phyloP scores from a whole-genome alignment of 768 basidiomycete species.

The Chiua virens region DNA sequence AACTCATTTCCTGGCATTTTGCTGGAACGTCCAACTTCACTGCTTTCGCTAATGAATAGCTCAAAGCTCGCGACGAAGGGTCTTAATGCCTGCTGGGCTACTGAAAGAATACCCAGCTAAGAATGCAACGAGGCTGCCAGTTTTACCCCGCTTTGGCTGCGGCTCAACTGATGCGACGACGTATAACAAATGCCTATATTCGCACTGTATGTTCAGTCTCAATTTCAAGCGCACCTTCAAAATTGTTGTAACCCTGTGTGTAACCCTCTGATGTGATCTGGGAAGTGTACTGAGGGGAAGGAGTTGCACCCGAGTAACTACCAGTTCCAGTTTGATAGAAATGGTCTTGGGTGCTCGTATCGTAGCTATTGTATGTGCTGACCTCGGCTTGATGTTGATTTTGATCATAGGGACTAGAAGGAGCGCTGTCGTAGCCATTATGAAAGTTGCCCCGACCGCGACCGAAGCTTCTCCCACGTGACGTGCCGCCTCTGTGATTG shows the following conservation, averaged over 20 bases:
- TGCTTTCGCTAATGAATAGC: conserved; percentile 49
- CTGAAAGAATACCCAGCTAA: conserved; percentile 22
- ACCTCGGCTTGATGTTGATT: conserved; percentile 58
- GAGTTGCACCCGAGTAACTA: conserved; percentile 50
- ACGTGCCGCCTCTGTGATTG: conserved; percentile 60
- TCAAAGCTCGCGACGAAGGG: conserved; percentile 44
- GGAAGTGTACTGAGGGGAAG: conserved; percentile 53
- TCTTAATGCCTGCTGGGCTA: conserved; percentile 31
- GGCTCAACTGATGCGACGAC: conserved; percentile 37
- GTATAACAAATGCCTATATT: conserved; percentile 40
- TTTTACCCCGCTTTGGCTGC: conserved; percentile 54
- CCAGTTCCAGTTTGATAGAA: conserved; percentile 73
- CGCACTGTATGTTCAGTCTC: conserved; percentile 51
- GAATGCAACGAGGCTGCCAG: conserved; percentile 34
- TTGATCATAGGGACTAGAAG: conserved; percentile 65
- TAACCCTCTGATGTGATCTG: conserved; percentile 46
- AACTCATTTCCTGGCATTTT: conserved; percentile 31
- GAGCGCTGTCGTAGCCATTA: conserved; percentile 53
- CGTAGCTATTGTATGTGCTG: conserved; percentile 72
- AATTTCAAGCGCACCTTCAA: conserved; percentile 87
- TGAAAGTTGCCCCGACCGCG: conserved; percentile 58
- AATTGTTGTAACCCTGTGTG: conserved; percentile 61
- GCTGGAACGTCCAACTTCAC: conserved; percentile 36
- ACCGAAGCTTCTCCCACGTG: conserved; percentile 48
- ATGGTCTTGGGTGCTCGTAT: conserved; percentile 51